phyloP scores from a whole-genome alignment of 306 rosid genomes.

The Medicago arabica region DNA sequence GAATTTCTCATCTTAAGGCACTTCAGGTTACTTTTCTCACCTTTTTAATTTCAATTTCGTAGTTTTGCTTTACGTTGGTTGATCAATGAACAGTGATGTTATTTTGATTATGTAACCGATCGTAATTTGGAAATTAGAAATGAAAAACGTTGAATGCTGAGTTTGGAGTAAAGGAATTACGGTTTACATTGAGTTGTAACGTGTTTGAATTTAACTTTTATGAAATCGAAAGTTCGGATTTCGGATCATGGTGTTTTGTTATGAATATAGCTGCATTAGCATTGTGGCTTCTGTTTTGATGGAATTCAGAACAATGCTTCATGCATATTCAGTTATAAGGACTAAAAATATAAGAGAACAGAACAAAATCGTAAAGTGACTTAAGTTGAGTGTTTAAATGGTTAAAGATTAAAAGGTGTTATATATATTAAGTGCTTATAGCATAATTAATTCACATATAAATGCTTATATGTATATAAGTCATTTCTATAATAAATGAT shows the following conservation, averaged over 20 bases:
- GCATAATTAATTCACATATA: background rate
- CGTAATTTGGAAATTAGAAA: constrained; percentile 9
- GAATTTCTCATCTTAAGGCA: constrained; percentile 63
- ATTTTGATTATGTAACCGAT: background rate
- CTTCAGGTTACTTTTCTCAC: constrained; percentile 48
- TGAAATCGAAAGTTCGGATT: constrained; percentile 23
- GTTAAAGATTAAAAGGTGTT: background rate
- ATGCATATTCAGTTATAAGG: background rate
- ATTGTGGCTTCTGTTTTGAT: constrained; percentile 34
- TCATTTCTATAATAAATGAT: background rate
- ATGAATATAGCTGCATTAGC: constrained; percentile 24
- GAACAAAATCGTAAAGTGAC: constrained; percentile 5
- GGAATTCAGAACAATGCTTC: constrained; percentile 12
- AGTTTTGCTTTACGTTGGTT: background rate
- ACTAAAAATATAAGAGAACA: background rate
- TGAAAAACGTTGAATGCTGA: too few relatives aligned
- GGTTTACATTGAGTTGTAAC: constrained; percentile 1
- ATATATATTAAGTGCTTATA: background rate
- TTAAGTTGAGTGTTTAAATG: background rate
- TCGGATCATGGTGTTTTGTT: constrained; percentile 15
- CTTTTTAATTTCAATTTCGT: background rate
- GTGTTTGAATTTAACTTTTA: constrained; percentile 22
- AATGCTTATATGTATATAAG: background rate
- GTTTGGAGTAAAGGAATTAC: background rate
- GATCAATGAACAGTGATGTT: background rate